Evolutionary conservation across 1,139 yeast species (phyloP).

Genomic region (Petasospora fabianii): DNA sequence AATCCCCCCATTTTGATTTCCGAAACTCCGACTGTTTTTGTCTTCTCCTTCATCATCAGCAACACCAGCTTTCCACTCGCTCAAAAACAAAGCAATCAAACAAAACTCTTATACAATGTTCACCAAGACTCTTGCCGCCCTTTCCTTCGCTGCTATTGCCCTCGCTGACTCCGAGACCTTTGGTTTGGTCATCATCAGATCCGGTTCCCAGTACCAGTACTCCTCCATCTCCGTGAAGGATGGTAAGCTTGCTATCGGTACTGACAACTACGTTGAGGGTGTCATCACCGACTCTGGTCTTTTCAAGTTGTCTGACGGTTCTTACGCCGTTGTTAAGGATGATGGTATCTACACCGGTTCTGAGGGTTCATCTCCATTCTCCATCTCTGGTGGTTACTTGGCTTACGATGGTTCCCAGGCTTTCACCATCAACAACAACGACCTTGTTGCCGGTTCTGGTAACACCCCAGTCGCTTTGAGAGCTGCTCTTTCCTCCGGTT

Average conservation of each 20-base stretch:
- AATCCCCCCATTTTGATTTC: not conserved
- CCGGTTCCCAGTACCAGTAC: constrained; percentile 33
- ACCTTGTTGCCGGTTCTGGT: constrained; percentile 7
- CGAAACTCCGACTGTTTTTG: no score
- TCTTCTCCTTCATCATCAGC: constrained; percentile 4
- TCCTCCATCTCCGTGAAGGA: constrained; percentile 19
- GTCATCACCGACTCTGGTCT: constrained; percentile 31
- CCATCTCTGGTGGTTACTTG: constrained; percentile 27
- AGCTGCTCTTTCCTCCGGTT: constrained; percentile 15
- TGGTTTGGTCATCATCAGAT: constrained; percentile 30
- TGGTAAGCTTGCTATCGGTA: constrained; percentile 17
- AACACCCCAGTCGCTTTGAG: constrained; percentile 17
- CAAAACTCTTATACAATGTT: constrained; percentile 10
- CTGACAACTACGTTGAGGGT: constrained; percentile 16
- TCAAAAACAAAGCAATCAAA: not conserved
- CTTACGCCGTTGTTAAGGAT: constrained; percentile 26
- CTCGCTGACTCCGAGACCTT: constrained; percentile 34
- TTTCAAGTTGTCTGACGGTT: constrained; percentile 27
- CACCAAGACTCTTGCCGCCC: constrained; percentile 14
- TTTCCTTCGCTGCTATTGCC: constrained; percentile 22
- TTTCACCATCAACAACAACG: constrained; percentile 17
- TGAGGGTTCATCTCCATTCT: constrained; percentile 29
- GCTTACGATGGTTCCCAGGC: constrained; percentile 24
- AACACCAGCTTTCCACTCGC: constrained; percentile 2
- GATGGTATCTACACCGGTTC: constrained; percentile 23